These are phyloP conservation scores for Hanseniaspora taiwanica DNA, from an alignment of 805 yeast species.

Conservation along the genomic window DNA sequence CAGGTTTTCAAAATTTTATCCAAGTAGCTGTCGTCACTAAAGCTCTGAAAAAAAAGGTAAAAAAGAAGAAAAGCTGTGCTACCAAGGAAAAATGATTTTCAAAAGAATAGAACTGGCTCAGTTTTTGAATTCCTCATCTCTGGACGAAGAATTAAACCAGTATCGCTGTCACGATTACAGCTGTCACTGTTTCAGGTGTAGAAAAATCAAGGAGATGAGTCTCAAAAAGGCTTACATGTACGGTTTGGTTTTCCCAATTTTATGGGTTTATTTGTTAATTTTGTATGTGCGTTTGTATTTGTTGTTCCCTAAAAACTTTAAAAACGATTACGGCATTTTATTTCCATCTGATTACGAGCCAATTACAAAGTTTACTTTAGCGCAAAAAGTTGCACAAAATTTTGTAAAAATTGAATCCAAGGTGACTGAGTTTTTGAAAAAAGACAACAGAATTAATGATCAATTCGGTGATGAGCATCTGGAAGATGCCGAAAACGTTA, in stretches of 20 bases:
- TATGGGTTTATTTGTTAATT: constrained; percentile 1
- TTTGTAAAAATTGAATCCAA: not conserved
- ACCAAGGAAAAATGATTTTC: too few relatives aligned
- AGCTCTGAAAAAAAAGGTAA: too few relatives aligned
- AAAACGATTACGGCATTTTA: not conserved
- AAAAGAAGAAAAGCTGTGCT: too few relatives aligned
- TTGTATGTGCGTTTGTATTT: not conserved
- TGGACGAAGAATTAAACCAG: not conserved
- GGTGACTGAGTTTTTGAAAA: not conserved
- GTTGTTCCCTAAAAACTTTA: not conserved
- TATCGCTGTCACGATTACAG: not conserved
- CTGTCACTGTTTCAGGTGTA: constrained; percentile 3
- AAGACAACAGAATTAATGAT: not conserved
- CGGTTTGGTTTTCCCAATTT: constrained; percentile 1
- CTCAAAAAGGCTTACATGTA: not conserved
- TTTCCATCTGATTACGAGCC: not conserved
- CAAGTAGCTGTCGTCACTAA: too few relatives aligned
- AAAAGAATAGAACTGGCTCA: not conserved
- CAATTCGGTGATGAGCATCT: too few relatives aligned
- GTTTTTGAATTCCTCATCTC: not conserved
- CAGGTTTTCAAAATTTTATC: too few relatives aligned
- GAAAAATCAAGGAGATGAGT: not conserved
- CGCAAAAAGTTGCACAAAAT: not conserved
- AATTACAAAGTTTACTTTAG: not conserved
- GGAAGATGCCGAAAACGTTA: not conserved